Evolutionary conservation across 176 grass and related monocot species (phyloP), one percentile per base, ranked within the genome.

Genomic region (Ensete glaucum): DNA sequence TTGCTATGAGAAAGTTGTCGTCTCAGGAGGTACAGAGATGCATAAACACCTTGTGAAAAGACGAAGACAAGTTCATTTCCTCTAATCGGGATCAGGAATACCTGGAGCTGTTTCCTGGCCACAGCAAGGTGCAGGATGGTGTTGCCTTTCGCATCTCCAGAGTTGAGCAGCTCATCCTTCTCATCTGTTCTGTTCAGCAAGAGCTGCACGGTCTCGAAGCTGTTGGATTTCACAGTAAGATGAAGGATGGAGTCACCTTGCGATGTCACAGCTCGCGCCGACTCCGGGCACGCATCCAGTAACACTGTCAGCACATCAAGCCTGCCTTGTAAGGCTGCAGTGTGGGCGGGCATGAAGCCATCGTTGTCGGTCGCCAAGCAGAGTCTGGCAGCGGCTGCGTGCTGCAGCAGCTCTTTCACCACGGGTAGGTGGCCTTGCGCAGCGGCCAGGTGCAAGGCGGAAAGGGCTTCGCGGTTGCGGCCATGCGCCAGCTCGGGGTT

Each of bases 121-220:
- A 80, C 78, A 12, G 78, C 67, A 14, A 80, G 62, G 51, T 81
- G 78, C 69, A 81, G 24, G 54, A 43, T n/a, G 0, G 68, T 81
- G 19, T 81, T 73, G n/a, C 78, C 23, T 50, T 73, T 60, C 19
- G 22, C 78, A 53, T 81, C 69, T 53, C 25, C 62, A 19, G 12
- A 13, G 16, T 69, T 56, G 48, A 79, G 64, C 9, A 24, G 52
- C 2, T 54, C 52, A 54, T 49, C 48, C 9, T 20, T 19, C 19
- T 29, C 60, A 72, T 62, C 65, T 2, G 20, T 2, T 17, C 53
- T 9, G 14, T 52, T 11, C 11, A 72, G 27, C 65, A 80, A 57
- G 11, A 72, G 62, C 52, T 80, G 34, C 6, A 72, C 6, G 11
- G 22, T 20, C 2, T 62, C 66, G 21, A 59, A 56, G 11, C 50